A percentile compares a stretch with the other conserved stretches of the same genome.
phyloP scores from a whole-genome alignment of 2,329 filamentous ascomycete species.

The Aspergillus thermomutatus region DNA sequence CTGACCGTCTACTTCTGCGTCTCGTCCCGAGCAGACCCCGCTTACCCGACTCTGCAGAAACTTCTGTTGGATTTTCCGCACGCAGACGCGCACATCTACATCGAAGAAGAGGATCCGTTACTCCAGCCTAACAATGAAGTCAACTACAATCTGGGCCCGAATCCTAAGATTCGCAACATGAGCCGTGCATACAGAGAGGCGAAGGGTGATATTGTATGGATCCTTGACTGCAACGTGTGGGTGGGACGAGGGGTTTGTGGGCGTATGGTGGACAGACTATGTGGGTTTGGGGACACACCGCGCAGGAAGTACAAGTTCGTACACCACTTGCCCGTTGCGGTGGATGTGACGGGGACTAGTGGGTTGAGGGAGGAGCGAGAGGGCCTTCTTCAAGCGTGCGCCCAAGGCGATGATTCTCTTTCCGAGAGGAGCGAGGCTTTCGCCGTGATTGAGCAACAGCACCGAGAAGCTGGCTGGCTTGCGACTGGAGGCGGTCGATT shows the following conservation, averaged over 20 bases:
- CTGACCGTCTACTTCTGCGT: conserved; percentile 82
- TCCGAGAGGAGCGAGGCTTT: conserved; percentile 1
- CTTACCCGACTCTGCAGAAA: conserved; percentile 68
- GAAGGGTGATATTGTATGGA: conserved; percentile 84
- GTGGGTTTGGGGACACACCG: conserved; percentile 56
- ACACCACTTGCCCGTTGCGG: conserved; percentile 84
- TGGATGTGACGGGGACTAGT: conserved; percentile 59
- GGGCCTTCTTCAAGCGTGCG: conserved; percentile 21
- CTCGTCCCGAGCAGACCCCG: conserved; percentile 68
- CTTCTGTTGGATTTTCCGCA: conserved; percentile 70
- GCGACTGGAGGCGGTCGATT: conserved; percentile 70
- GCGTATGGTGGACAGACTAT: conserved; percentile 84
- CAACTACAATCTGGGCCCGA: conserved; percentile 70
- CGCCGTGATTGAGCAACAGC: conserved; percentile 9
- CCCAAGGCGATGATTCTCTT: conserved; percentile 9
- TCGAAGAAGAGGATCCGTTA: conserved; percentile 77
- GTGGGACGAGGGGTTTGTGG: conserved; percentile 73
- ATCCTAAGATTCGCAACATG: conserved; percentile 98
- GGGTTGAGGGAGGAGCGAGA: conserved; percentile 24
- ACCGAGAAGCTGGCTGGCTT: conserved; percentile 18
- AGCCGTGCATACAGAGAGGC: conserved; percentile 89
- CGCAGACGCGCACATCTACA: conserved; percentile 67
- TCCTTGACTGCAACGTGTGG: conserved; percentile 97
- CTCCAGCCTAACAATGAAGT: conserved; percentile 54
- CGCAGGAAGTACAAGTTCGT: conserved; percentile 76